These are phyloP conservation scores for Petunia secreta DNA, from an alignment of 257 asterid genomes.

Conservation along the genomic window DNA sequence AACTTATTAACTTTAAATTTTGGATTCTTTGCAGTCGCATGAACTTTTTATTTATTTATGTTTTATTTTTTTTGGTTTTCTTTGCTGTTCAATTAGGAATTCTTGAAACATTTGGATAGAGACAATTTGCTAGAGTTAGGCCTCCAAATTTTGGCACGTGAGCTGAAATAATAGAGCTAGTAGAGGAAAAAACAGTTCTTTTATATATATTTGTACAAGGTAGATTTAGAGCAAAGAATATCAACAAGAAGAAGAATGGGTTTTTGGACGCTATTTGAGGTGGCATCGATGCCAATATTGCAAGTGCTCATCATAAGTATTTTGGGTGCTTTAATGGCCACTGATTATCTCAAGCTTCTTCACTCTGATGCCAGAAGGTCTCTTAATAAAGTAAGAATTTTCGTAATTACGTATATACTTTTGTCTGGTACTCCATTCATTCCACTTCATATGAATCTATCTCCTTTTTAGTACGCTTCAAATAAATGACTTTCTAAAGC, in stretches of 20 bases:
- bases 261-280: slow-evolving; percentile 63
- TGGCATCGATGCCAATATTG: slow-evolving; percentile 82
- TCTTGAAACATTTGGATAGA: not conserved
- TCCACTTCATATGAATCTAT: too few species aligned
- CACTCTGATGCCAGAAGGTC: slow-evolving; percentile 61
- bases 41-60: not conserved
- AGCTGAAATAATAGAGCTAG: too few species aligned
- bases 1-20: too few species aligned
- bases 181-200: not conserved
- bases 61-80: too few species aligned
- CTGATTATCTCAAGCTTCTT: slow-evolving; percentile 67
- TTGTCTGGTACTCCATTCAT: too few species aligned
- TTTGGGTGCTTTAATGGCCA: slow-evolving; percentile 81
- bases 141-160: too few species aligned
- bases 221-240: not conserved
- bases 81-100: not conserved
- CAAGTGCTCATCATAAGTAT: slow-evolving; percentile 68
- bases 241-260: slow-evolving; percentile 49
- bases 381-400: slow-evolving; percentile 53
- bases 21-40: too few species aligned
- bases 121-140: not conserved
- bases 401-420: not conserved
- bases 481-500: too few species aligned
- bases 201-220: too few species aligned
- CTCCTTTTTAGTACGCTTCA: too few species aligned